Evolutionary conservation across 1,139 yeast genomes (phyloP).

Genomic region (Taphrina wiesneri): DNA sequence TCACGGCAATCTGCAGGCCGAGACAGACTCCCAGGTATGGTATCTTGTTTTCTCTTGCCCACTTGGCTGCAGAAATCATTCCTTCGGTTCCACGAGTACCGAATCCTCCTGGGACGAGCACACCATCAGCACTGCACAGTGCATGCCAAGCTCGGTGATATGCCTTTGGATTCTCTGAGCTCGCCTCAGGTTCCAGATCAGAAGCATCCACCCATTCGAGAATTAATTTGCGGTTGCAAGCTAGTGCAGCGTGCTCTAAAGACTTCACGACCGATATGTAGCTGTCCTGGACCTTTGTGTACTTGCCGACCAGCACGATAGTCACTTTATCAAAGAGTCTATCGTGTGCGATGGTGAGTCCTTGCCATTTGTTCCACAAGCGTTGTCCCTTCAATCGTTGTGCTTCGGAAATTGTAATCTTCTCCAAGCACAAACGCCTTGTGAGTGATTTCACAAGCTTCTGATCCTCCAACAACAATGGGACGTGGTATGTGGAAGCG

Average conservation of each 20-base stretch:
- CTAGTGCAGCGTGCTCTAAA: constrained; percentile 91
- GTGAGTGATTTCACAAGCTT: constrained; percentile 73
- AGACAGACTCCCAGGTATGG: constrained; percentile 97
- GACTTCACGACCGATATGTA: constrained; percentile 93
- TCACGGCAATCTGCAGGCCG: constrained; percentile 96
- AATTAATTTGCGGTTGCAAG: constrained; percentile 76
- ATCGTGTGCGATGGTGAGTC: constrained; percentile 69
- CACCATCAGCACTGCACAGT: constrained; percentile 93
- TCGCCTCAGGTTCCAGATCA: constrained; percentile 70
- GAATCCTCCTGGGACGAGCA: constrained; percentile 97
- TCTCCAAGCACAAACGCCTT: constrained; percentile 64
- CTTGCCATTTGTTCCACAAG: constrained; percentile 75
- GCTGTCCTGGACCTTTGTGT: constrained; percentile 91
- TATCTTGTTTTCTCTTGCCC: constrained; percentile 91
- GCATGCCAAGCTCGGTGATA: constrained; percentile 96
- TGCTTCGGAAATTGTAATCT: constrained; percentile 55
- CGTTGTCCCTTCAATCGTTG: constrained; percentile 65
- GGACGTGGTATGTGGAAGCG: constrained; percentile 96
- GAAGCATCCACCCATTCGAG: constrained; percentile 96
- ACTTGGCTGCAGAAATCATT: constrained; percentile 94
- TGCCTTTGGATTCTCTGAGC: constrained; percentile 61
- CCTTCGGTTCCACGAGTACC: constrained; percentile 98
- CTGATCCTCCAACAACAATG: constrained; percentile 84
- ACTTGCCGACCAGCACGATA: constrained; percentile 95
- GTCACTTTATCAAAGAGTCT: constrained; percentile 81